Evolutionary conservation across 148 eudicot genomes (phyloP).

Genomic region (Cornus florida): DNA sequence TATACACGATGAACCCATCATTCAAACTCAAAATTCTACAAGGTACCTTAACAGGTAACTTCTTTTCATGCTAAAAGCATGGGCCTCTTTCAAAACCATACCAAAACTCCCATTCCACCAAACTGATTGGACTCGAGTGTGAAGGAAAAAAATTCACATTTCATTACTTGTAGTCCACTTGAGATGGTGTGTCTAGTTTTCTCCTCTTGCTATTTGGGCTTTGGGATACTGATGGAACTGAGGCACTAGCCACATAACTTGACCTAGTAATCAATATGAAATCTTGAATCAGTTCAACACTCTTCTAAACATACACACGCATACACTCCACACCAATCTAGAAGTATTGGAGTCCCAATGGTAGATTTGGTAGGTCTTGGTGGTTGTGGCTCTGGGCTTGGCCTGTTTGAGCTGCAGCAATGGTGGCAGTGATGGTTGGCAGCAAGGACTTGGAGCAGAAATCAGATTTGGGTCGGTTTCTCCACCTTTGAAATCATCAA

Average conservation of each 20-base stretch:
- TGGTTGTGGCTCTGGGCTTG: no score
- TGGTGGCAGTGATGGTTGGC: no score
- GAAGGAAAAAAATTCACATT: slow-evolving; percentile 22
- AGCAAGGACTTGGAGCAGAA: no score
- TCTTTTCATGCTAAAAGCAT: not conserved
- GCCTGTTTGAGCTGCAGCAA: no score
- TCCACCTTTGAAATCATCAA: no score
- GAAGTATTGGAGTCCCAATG: no score
- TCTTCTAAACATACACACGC: slow-evolving; percentile 13
- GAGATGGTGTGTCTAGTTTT: slow-evolving; percentile 13
- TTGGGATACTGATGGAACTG: slow-evolving; percentile 28
- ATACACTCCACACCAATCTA: no score
- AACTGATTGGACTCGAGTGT: slow-evolving; percentile 8
- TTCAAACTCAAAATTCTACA: no score
- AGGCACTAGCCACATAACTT: slow-evolving; percentile 13
- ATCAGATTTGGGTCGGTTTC: no score
- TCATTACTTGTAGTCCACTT: slow-evolving; percentile 19
- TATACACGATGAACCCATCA: no score
- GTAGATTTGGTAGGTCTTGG: no score
- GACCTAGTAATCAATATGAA: slow-evolving; percentile 22
- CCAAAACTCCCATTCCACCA: slow-evolving; percentile 10
- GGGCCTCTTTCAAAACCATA: not conserved
- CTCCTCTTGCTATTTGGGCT: slow-evolving; percentile 44
- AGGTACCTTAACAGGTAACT: no score
- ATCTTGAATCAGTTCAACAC: slow-evolving; percentile 51